Evolutionary conservation across 768 basidiomycete species (phyloP).

Genomic region (Scleroderma citrinum): DNA sequence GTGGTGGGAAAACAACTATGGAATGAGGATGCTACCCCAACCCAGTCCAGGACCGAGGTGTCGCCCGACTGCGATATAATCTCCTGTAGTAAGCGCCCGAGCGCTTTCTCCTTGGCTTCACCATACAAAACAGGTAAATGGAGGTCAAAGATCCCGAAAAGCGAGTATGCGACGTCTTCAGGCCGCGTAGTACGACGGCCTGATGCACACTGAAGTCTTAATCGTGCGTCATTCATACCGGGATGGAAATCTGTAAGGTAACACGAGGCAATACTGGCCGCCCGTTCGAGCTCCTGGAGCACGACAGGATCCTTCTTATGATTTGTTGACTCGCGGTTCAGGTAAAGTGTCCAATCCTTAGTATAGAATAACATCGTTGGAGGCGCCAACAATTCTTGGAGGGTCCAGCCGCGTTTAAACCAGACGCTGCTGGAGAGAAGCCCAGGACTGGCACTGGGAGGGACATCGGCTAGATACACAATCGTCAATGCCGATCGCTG

Average conservation of each 20-base stretch:
- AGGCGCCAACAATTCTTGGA: slow-evolving; percentile 25
- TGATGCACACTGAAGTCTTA: slow-evolving; percentile 25
- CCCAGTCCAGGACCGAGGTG: not conserved
- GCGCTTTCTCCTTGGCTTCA: slow-evolving; percentile 4
- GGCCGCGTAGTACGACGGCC: slow-evolving; percentile 20
- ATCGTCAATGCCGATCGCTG: slow-evolving; percentile 25
- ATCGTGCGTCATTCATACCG: slow-evolving; percentile 20
- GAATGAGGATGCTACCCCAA: not conserved
- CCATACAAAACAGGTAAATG: slow-evolving; percentile 11
- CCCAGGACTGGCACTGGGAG: slow-evolving; percentile 1
- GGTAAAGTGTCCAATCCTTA: slow-evolving; percentile 20
- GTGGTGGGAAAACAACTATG: not conserved
- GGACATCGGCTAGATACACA: slow-evolving; percentile 22
- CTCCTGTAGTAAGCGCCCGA: not conserved
- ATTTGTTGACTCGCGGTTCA: slow-evolving; percentile 7
- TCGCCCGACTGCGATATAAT: slow-evolving; percentile 1
- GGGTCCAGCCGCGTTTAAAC: slow-evolving; percentile 25
- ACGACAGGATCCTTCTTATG: slow-evolving; percentile 20
- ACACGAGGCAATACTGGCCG: slow-evolving; percentile 13
- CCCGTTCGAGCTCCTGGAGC: slow-evolving; percentile 11
- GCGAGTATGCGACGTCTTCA: slow-evolving; percentile 27
- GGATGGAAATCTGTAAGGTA: slow-evolving; percentile 19
- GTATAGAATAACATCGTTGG: slow-evolving; percentile 19
- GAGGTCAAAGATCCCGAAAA: slow-evolving; percentile 22
- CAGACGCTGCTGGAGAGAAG: slow-evolving; percentile 17